These are phyloP conservation scores for Quercus engelmannii DNA, from an alignment of 306 rosid species.

Conservation along the genomic window DNA sequence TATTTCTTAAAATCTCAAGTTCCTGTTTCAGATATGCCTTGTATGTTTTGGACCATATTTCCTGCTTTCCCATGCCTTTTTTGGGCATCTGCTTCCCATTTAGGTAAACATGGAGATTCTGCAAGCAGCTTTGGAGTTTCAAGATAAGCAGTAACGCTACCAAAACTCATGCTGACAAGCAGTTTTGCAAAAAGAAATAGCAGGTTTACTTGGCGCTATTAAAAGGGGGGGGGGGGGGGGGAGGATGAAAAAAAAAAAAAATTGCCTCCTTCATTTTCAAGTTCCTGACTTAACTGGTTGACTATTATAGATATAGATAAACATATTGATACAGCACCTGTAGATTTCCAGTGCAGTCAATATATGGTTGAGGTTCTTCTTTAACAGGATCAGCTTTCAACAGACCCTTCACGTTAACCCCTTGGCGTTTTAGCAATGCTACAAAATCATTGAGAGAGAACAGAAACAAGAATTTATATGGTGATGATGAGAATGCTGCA, in stretches of 20 bases:
- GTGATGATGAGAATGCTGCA: background rate
- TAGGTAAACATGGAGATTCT: background rate
- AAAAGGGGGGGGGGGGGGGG: background rate
- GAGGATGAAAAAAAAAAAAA: background rate
- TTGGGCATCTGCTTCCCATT: conserved; percentile 1
- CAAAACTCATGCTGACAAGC: background rate
- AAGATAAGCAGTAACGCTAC: conserved; percentile 3
- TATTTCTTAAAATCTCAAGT: conserved; percentile 1
- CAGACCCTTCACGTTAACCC: conserved; percentile 95
- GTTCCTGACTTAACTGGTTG: conserved; percentile 18
- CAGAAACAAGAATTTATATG: conserved; percentile 14
- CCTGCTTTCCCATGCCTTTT: conserved; percentile 8
- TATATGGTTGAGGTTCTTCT: conserved; percentile 90
- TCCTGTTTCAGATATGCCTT: conserved; percentile 11
- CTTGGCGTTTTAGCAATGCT: conserved; percentile 99
- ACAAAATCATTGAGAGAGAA: conserved; percentile 25
- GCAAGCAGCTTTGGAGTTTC: conserved; percentile 11
- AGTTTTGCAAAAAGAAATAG: background rate
- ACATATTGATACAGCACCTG: conserved; percentile 55
- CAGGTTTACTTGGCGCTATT: background rate
- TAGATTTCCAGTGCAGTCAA: conserved; percentile 95
- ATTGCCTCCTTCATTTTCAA: background rate
- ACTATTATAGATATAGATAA: conserved; percentile 8
- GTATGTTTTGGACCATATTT: conserved; percentile 3
- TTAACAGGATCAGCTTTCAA: conserved; percentile 81